Evolutionary conservation across 176 grass and related monocot genomes (phyloP).

Genomic region (Areca catechu): DNA sequence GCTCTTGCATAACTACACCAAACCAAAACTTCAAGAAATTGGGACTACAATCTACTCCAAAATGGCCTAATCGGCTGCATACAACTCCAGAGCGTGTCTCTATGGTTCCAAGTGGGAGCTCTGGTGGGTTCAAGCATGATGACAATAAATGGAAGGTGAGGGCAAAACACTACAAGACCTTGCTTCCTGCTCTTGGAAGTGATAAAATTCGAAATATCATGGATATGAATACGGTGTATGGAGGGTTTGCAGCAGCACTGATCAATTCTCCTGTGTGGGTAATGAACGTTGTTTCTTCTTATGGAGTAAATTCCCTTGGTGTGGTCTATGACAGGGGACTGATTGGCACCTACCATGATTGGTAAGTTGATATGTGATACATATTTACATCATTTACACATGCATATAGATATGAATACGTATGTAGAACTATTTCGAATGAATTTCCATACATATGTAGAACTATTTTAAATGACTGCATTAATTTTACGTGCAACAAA

Average conservation of each 20-base stretch:
- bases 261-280: conserved; percentile 85
- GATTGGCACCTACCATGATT: conserved; percentile 81
- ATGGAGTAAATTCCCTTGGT: conserved; percentile 62
- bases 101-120: conserved; percentile 49
- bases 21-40: conserved; percentile 45
- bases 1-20: conserved; percentile 55
- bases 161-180: conserved; percentile 50
- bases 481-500: no score
- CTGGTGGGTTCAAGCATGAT: conserved; percentile 61
- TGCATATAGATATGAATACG: no score
- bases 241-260: conserved; percentile 46
- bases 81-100: conserved; percentile 54
- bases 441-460: no score
- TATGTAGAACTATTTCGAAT: no score
- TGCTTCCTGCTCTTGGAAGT: conserved; percentile 56
- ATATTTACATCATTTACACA: no score
- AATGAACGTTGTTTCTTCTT: conserved; percentile 93
- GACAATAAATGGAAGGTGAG: conserved; percentile 62
- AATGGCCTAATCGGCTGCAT: conserved; percentile 68
- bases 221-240: conserved; percentile 89
- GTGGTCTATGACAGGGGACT: conserved; percentile 82
- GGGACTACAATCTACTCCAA: conserved; percentile 34
- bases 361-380: conserved; percentile 23
- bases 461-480: no score
- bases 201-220: conserved; percentile 83